Base-by-base conservation (phyloP, 2,329 filamentous ascomycete genomes). In the Thyridium curvatum region DNA sequence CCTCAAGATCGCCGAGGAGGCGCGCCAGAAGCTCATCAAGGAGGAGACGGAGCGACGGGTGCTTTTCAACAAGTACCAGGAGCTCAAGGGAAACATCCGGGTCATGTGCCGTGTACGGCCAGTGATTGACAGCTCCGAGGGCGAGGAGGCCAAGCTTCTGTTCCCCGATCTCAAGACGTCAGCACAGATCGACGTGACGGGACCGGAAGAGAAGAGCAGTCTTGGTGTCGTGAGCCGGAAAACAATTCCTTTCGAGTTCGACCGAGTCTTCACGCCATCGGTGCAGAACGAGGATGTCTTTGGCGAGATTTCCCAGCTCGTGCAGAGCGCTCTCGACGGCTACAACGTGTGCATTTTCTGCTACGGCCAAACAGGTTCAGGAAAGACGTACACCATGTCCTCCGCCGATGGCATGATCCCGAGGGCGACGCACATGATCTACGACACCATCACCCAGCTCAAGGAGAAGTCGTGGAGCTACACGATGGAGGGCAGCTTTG, bases 281-380 rank as follows among this genome's bases (percentile, higher is more conserved):
- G 79, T 83, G 2, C 76, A 83, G 49, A 98, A 98, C 56, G 72
- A 79, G 14, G 84, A 94, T 48, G 82, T 98, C 1, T 98, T 98
- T 56, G 87, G 86, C 40, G 93, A 98, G 58, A 97, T 97, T 56
- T 94, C 88, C 41, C 93, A 98, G 58, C 77, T 98, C 28, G 90
- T 98, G 2, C 93, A 98, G 62, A 94, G 87, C 50, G 93, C 94
- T 0, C 72, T 98, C 30, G 93, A 98, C 54, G 93, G 93, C 2
- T 98, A 95, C 68, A 98, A 97, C 51, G 93, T 98, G 37, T 97
- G 91, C 62, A 97, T 98, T 46, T 95, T 98, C 65, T 96, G 90
- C 57, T 98, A 98, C 56, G 93, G 93, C 32, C 93, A 98, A 61
- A 98, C 93, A 0, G 93, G 93, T 4, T 93, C 90, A 14, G 93